phyloP scores from a whole-genome alignment of 352 stramenopile species.

The Phytopythium kandeliae region DNA sequence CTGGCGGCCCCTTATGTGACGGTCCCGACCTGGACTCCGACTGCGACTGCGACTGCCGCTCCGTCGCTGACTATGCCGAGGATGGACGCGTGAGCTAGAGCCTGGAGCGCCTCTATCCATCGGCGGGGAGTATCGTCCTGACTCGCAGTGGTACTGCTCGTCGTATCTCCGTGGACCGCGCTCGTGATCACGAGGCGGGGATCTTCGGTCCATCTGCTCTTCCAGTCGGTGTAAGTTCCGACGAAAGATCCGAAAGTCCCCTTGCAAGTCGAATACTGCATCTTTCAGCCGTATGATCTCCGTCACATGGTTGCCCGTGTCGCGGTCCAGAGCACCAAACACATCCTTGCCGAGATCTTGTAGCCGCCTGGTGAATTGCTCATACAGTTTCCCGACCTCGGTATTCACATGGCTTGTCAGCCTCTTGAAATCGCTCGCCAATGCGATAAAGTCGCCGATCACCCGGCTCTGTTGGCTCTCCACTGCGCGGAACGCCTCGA shows the following conservation, averaged over 20 bases:
- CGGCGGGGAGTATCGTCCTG: background rate
- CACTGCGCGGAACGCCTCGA: background rate
- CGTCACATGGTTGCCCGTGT: constrained; percentile 31
- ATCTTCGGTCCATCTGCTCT: constrained; percentile 7
- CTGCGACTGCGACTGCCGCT: constrained; percentile 24
- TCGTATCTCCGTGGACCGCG: background rate
- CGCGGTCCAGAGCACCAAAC: constrained; percentile 32
- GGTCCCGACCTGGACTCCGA: constrained; percentile 10
- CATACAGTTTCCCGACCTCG: constrained; percentile 14
- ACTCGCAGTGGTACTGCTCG: background rate
- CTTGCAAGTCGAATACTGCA: constrained; percentile 35
- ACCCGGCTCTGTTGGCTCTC: background rate
- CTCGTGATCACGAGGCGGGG: background rate
- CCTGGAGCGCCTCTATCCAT: constrained; percentile 11
- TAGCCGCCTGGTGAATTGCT: constrained; percentile 22
- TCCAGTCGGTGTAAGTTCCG: constrained; percentile 21
- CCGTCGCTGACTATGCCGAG: constrained; percentile 3
- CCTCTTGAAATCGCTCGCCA: constrained; percentile 3
- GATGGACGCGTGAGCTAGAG: background rate
- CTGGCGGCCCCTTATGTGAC: constrained; percentile 1
- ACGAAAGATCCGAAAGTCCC: constrained; percentile 20
- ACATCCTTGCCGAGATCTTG: constrained; percentile 30
- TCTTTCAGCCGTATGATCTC: constrained; percentile 52
- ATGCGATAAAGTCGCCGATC: background rate
- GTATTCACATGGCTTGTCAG: constrained; percentile 21